Evolutionary conservation across 352 stramenopile genomes (phyloP), one percentile per base, ranked within the genome.

Genomic region (Aphanomyces astaci): DNA sequence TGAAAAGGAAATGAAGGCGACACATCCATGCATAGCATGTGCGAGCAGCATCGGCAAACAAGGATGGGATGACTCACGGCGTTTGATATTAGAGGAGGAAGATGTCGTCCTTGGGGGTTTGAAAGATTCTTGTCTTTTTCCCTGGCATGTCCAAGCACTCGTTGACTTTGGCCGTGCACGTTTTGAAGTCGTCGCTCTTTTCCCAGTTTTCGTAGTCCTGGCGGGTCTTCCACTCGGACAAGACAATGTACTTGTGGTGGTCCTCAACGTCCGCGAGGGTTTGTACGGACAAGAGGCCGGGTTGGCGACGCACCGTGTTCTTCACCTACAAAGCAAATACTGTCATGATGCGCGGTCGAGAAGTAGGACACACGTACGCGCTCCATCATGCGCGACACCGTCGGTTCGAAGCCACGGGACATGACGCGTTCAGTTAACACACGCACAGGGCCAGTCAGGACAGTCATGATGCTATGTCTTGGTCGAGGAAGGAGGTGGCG

Each of bases 361-460:
- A 13, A 15, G 33, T 15, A n/a, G n/a, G 28, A 9, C 27, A 17
- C 2, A 17, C 55, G 22, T 63, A 66, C 86, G 3, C 73, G 84
- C 78, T 95, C 86, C 86, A 95, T 95, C 64, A 95, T 84, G 39
- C 81, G 81, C 30, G 77, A 79, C 39, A 95, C 86, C 46, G 82
- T 79, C 31, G 86, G 86, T 72, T 95, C 86, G 76, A 89, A 93
- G 59, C 86, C 86, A 60, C 84, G 86, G 70, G 80, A 89, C 86
- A 95, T 95, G 66, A 95, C 85, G 73, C 86, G 83, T 78, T 95
- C 86, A 31, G 82, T 90, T 56, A 95, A 82, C 55, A 95, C 86
- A 63, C 75, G 80, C 52, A 90, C 71, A 25, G 78, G 80, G 31
- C 76, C 75, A 49, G 30, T 11, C 54, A 62, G 33, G 22, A 54